Percentiles rank a stretch among this genome's conserved stretches.
Conservation (phyloP, 768 basidiomycete species). For the Leccinum imitatum region DNA sequence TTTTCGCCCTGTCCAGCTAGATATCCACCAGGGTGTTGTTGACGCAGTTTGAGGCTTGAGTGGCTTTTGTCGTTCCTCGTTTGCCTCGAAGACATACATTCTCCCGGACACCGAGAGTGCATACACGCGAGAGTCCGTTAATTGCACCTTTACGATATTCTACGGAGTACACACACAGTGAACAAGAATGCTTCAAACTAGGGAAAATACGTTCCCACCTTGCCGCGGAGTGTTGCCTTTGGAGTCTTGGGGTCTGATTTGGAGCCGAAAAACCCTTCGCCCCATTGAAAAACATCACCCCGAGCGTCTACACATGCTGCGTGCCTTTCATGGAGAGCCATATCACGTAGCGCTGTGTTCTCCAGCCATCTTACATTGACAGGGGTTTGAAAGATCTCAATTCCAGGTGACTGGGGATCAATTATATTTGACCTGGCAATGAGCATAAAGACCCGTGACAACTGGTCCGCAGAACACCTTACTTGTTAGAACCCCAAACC, state of each 20-base stretch:
- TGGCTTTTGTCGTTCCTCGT: conserved; percentile 46
- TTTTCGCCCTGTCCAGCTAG: conserved; percentile 54
- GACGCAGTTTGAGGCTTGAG: conserved; percentile 41
- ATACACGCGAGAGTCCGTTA: conserved; percentile 62
- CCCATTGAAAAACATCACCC: conserved; percentile 88
- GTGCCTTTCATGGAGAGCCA: conserved; percentile 63
- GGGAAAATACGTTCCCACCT: conserved; percentile 41
- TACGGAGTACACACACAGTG: conserved; percentile 27
- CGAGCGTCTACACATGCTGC: conserved; percentile 57
- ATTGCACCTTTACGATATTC: conserved; percentile 68
- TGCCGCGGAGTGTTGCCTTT: conserved; percentile 58
- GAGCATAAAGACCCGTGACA: background rate
- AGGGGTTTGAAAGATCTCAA: conserved; percentile 49
- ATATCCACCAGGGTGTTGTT: conserved; percentile 58
- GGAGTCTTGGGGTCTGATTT: conserved; percentile 37
- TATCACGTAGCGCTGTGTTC: conserved; percentile 68
- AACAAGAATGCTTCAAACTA: background rate
- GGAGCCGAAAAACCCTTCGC: conserved; percentile 54
- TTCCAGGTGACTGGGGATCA: conserved; percentile 37
- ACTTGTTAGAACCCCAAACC: conserved; percentile 80
- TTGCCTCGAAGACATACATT: conserved; percentile 66
- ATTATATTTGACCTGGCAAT: conserved; percentile 46
- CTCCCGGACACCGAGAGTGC: conserved; percentile 77
- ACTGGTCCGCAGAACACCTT: conserved; percentile 18
- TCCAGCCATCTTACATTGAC: conserved; percentile 57